Evolutionary conservation across 106 monocot species (phyloP).

Genomic region (Allium cepa): DNA sequence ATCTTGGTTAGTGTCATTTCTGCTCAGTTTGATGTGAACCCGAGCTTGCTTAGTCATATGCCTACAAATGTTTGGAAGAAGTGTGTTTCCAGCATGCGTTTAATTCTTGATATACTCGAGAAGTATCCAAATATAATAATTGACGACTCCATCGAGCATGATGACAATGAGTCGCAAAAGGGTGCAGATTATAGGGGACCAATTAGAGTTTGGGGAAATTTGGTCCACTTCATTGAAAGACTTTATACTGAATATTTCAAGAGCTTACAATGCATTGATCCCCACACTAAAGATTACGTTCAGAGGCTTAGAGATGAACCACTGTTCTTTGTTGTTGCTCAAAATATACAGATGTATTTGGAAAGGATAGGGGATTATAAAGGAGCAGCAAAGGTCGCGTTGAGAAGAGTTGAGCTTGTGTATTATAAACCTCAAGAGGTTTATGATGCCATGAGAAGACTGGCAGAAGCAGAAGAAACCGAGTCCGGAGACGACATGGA

Average conservation of each 20-base stretch:
- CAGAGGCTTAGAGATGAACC: slow-evolving; percentile 94
- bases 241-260: slow-evolving; percentile 89
- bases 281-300: slow-evolving; percentile 85
- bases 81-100: slow-evolving; percentile 67
- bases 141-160: slow-evolving; percentile 66
- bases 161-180: slow-evolving; percentile 79
- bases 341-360: slow-evolving; percentile 80
- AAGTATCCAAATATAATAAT: slow-evolving; percentile 70
- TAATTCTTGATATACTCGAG: slow-evolving; percentile 71
- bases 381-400: slow-evolving; percentile 73
- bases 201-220: slow-evolving; percentile 76
- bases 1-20: slow-evolving; percentile 82
- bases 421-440: slow-evolving; percentile 98
- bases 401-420: slow-evolving; percentile 70
- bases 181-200: slow-evolving; percentile 58
- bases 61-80: slow-evolving; percentile 86
- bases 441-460: slow-evolving; percentile 89
- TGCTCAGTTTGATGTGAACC: slow-evolving; percentile 94
- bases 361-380: slow-evolving; percentile 62
- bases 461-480: slow-evolving; percentile 45
- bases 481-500: slow-evolving; percentile 20
- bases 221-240: slow-evolving; percentile 78
- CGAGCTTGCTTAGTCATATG: slow-evolving; percentile 86
- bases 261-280: slow-evolving; percentile 90
- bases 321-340: slow-evolving; percentile 67